Conservation (phyloP, 352 stramenopile genomes). For the Pythium rhizo-oryzae region DNA sequence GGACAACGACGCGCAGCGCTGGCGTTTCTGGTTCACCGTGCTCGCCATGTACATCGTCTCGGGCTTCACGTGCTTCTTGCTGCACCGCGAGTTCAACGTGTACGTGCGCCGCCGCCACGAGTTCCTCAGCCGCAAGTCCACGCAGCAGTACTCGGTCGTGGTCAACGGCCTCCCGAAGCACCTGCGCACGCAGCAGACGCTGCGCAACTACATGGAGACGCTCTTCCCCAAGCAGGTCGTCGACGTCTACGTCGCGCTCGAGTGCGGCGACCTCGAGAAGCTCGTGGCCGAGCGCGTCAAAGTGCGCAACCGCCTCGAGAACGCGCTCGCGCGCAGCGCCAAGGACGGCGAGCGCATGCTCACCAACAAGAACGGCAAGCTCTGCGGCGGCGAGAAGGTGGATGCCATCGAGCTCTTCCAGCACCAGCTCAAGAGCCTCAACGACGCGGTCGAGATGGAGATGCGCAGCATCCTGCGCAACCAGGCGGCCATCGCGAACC, state of each 20-base stretch:
- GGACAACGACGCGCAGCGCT: constrained; percentile 41
- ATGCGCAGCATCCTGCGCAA: constrained; percentile 66
- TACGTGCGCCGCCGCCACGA: constrained; percentile 78
- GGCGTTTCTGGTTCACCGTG: constrained; percentile 72
- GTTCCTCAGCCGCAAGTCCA: constrained; percentile 60
- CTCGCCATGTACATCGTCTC: constrained; percentile 71
- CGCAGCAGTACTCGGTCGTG: constrained; percentile 82
- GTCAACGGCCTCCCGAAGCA: constrained; percentile 76
- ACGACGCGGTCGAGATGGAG: constrained; percentile 79
- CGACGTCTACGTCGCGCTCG: constrained; percentile 72
- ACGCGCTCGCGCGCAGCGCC: constrained; percentile 62
- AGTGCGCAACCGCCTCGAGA: constrained; percentile 70
- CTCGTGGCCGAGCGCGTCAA: constrained; percentile 69
- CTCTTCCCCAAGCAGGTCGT: constrained; percentile 75
- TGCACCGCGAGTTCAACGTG: constrained; percentile 71
- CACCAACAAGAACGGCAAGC: constrained; percentile 37
- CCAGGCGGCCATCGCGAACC: constrained; percentile 56
- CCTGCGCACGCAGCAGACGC: constrained; percentile 71
- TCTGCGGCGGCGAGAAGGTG: constrained; percentile 45
- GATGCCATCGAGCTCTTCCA: constrained; percentile 79
- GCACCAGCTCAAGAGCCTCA: constrained; percentile 67
- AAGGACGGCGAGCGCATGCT: constrained; percentile 64
- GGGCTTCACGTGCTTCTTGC: constrained; percentile 55
- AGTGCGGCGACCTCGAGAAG: constrained; percentile 76
- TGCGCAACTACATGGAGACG: constrained; percentile 77